phyloP scores from a whole-genome alignment of 352 stramenopile genomes.

The Globisporangium abappressorium region DNA sequence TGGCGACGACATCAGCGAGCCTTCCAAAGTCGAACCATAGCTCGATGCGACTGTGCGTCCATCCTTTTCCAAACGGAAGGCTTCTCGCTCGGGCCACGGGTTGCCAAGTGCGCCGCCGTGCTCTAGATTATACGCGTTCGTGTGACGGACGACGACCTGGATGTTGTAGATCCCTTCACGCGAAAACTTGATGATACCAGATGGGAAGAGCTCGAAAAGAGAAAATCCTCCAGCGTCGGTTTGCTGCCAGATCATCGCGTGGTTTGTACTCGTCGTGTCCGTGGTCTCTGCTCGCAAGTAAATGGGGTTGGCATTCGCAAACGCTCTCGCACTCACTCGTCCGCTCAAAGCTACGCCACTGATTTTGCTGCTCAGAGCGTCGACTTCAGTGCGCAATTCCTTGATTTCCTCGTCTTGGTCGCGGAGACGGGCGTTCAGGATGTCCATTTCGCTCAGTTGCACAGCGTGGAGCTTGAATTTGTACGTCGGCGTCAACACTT shows the following conservation, averaged over 20 bases:
- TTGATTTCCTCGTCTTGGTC: constrained; percentile 13
- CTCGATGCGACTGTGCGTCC: neutral
- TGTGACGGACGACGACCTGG: constrained; percentile 5
- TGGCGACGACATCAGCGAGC: neutral
- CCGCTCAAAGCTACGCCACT: neutral
- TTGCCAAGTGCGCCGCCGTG: neutral
- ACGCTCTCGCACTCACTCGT: neutral
- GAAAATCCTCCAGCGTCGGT: neutral
- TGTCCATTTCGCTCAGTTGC: constrained; percentile 4
- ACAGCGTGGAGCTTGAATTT: constrained; percentile 1
- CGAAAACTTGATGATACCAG: neutral
- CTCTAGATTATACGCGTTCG: neutral
- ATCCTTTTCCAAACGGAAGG: constrained; percentile 8
- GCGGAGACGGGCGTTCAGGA: constrained; percentile 6
- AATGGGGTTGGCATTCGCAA: neutral
- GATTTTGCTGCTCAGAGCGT: neutral
- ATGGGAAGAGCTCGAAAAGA: neutral
- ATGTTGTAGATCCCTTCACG: constrained; percentile 10
- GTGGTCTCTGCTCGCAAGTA: neutral
- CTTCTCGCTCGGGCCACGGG: neutral
- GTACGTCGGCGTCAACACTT: constrained; percentile 16
- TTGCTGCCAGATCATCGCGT: neutral
- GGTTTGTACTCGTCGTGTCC: neutral
- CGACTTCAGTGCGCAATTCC: constrained; percentile 7
- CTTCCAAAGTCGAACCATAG: neutral